Percentiles rank a stretch among this genome's conserved stretches.
Evolutionary conservation across 2,329 filamentous ascomycete genomes (phyloP).

Genomic region (Sclerotinia minor): DNA sequence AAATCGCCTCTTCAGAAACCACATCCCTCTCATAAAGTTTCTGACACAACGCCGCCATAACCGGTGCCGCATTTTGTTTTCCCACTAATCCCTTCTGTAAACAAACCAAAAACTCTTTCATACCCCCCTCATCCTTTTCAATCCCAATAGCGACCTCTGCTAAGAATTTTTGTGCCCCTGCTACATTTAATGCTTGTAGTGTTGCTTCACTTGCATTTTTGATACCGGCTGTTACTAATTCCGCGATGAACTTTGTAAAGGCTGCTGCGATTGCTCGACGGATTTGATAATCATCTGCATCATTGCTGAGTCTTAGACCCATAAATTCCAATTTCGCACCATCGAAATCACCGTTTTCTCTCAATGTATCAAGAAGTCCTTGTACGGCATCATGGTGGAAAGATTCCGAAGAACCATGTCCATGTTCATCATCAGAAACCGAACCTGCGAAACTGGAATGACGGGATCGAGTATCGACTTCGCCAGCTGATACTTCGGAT

Average conservation of each 20-base stretch:
- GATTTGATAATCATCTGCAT: conserved; percentile 87
- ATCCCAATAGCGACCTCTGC: conserved; percentile 61
- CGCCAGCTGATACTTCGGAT: conserved; percentile 51
- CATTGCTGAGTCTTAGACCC: conserved; percentile 84
- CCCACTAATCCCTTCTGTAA: conserved; percentile 77
- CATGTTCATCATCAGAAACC: conserved; percentile 59
- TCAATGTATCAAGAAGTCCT: conserved; percentile 83
- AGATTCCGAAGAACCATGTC: conserved; percentile 51
- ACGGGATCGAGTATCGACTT: conserved; percentile 51
- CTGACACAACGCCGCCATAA: conserved; percentile 78
- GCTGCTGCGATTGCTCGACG: conserved; percentile 82
- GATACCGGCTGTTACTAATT: conserved; percentile 59
- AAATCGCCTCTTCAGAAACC: conserved; percentile 83
- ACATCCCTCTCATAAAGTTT: conserved; percentile 83
- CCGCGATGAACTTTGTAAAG: conserved; percentile 77
- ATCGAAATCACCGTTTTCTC: conserved; percentile 77
- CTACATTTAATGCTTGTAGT: conserved; percentile 63
- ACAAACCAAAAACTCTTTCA: conserved; percentile 80
- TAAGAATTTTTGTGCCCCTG: conserved; percentile 59
- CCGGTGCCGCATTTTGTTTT: conserved; percentile 60
- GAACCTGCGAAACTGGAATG: conserved; percentile 73
- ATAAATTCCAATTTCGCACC: conserved; percentile 84
- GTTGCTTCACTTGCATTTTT: conserved; percentile 14
- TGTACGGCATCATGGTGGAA: conserved; percentile 88
- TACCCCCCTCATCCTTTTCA: conserved; percentile 68